phyloP scores from a whole-genome alignment of 345 rosid genomes.

The Combretum micranthum region DNA sequence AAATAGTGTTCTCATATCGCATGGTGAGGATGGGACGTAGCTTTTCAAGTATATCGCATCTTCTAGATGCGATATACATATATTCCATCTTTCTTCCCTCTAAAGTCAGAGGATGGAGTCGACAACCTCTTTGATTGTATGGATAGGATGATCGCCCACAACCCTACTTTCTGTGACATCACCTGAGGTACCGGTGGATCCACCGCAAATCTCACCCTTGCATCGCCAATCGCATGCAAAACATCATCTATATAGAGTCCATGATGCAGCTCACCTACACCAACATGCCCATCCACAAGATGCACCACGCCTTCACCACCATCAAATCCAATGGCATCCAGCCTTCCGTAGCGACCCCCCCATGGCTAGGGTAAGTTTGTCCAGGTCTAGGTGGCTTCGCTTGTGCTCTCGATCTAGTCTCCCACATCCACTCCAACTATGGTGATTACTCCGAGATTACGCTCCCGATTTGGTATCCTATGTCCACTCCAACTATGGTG shows the following conservation, averaged over 20 bases:
- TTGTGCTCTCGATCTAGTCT: constrained; percentile 89
- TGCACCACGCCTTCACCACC: constrained; percentile 89
- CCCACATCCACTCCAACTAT: too few relatives aligned
- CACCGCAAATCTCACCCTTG: constrained; percentile 90
- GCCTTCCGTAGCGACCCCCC: constrained; percentile 99
- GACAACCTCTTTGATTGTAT: constrained; percentile 92
- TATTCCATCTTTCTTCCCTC: constrained; percentile 99
- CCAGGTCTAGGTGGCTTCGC: constrained; percentile 91
- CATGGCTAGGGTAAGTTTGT: constrained; percentile 95
- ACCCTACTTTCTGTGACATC: constrained; percentile 91
- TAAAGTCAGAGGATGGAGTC: constrained; percentile 93
- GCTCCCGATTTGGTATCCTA: too few relatives aligned
- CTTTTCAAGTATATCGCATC: too few relatives aligned
- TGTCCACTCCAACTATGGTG: constrained; percentile 62
- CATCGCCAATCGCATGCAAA: constrained; percentile 95
- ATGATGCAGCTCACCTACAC: constrained; percentile 99
- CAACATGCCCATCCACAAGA: constrained; percentile 92
- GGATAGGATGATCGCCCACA: constrained; percentile 89
- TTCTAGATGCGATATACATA: too few relatives aligned
- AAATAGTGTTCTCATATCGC: too few relatives aligned
- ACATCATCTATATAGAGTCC: constrained; percentile 81
- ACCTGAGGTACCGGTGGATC: constrained; percentile 99
- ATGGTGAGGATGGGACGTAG: too few relatives aligned
- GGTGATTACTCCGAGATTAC: too few relatives aligned
- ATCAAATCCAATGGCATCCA: constrained; percentile 52